Evolutionary conservation across 1,139 yeast species (phyloP), one percentile per base, ranked within the genome.

Genomic region (Lodderomyces margitis): DNA sequence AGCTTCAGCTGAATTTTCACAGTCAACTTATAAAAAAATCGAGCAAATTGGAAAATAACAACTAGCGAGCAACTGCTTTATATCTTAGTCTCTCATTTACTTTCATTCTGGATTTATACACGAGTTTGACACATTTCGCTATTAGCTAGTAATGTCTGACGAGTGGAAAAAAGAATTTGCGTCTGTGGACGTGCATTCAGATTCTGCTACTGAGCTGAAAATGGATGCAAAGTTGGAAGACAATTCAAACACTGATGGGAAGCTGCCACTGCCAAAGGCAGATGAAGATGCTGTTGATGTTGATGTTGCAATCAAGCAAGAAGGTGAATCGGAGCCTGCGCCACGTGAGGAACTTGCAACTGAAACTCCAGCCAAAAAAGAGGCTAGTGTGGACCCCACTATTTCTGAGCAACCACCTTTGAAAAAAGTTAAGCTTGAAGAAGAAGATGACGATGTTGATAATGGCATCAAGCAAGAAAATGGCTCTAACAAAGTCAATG

Each of bases 381-480:
- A 34, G 16, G 6, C 14, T 3, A 36, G 10, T 14, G 9, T 17
- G 4, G 34, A 36, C 14, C n/a, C 19, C 10, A 15, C 8, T 14
- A 10, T 5, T 14, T 36, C 19, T 7, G 44, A 43, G 31, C 48
- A 28, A 15, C 48, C 25, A 15, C 35, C 47, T 10, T n/a, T 34
- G 14, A 47, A 47, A 35, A 46, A 42, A 37, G 40, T 46, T 23
- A 48, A 48, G 38, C 28, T 46, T 31, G 51, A 47, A 38, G 32
- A 28, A 7, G 32, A 28, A 6, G 32, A 7, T n/a, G n/a, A n/a
- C n/a, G n/a, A n/a, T n/a, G n/a, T n/a, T n/a, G n/a, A n/a, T n/a
- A n/a, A n/a, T n/a, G n/a, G n/a, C 3, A n/a, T 14, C 9, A 9
- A 30, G 14, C 35, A 36, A 15, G 16, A 36, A 11, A 37, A 38